Evolutionary conservation across 2,329 filamentous ascomycete genomes (phyloP).

Genomic region (Aspergillaceae sp.): DNA sequence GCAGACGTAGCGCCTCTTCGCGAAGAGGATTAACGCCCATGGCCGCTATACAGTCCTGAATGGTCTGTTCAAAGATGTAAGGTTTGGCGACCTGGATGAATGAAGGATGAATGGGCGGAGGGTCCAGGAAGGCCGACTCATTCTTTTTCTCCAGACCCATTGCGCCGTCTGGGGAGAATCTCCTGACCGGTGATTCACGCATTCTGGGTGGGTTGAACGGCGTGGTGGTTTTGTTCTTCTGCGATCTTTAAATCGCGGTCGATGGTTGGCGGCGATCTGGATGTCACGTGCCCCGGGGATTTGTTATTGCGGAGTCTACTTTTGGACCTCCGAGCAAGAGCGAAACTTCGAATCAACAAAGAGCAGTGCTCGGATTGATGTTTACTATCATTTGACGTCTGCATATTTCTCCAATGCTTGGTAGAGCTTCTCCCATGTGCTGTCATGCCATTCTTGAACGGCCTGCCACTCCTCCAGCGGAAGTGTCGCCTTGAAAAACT

Average conservation of each 20-base stretch:
- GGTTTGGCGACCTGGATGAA: slow-evolving; percentile 60
- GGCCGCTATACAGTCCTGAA: slow-evolving; percentile 62
- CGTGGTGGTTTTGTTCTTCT: background rate
- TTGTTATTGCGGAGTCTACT: background rate
- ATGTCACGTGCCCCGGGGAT: background rate
- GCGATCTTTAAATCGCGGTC: background rate
- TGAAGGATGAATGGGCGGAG: slow-evolving; percentile 50
- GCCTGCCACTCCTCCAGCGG: slow-evolving; percentile 5
- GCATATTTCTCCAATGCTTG: slow-evolving; percentile 5
- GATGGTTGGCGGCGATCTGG: background rate
- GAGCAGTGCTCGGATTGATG: too few relatives aligned
- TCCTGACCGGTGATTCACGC: background rate
- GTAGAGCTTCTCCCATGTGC: slow-evolving; percentile 3
- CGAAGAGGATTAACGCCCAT: slow-evolving; percentile 65
- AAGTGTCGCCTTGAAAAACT: slow-evolving; percentile 27
- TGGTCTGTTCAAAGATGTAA: slow-evolving; percentile 72
- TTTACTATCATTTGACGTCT: background rate
- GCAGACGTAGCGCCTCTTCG: slow-evolving; percentile 71
- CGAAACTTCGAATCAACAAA: too few relatives aligned
- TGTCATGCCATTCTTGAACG: slow-evolving; percentile 4
- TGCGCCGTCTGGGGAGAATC: background rate
- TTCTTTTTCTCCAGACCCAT: slow-evolving; percentile 18
- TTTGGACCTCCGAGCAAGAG: too few relatives aligned
- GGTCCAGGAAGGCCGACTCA: slow-evolving; percentile 11
- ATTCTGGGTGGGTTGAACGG: background rate